These are phyloP conservation scores for Paraconiothyrium brasiliense DNA, from an alignment of 2,329 filamentous ascomycete genomes.

Conservation along the genomic window DNA sequence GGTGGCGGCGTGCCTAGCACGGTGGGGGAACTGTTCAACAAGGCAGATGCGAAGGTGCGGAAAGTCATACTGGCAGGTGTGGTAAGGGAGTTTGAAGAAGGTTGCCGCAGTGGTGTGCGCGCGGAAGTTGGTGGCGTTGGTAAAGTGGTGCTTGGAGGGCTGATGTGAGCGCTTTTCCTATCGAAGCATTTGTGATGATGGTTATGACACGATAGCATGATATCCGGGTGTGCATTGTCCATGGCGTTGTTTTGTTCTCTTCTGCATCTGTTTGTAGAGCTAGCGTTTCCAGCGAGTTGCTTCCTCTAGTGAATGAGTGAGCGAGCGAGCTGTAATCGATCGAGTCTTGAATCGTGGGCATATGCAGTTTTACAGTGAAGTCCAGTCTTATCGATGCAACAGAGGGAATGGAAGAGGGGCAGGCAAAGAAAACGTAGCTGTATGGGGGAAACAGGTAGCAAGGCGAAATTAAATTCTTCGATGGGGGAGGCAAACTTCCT, in stretches of 20 bases:
- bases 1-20: constrained; percentile 39
- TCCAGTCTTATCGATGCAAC: too few relatives aligned
- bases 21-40: constrained; percentile 86
- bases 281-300: not conserved
- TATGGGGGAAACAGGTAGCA: too few relatives aligned
- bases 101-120: constrained; percentile 77
- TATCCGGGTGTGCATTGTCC: constrained; percentile 14
- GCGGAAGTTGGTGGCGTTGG: constrained; percentile 85
- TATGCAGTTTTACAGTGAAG: too few relatives aligned
- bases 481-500: too few relatives aligned
- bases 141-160: constrained; percentile 86
- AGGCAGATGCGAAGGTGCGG: constrained; percentile 84
- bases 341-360: not conserved
- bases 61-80: constrained; percentile 90
- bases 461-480: too few relatives aligned
- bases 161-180: constrained; percentile 66
- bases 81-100: constrained; percentile 92
- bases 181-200: constrained; percentile 1
- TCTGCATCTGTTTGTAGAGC: not conserved
- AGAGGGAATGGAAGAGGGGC: too few relatives aligned
- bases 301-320: not conserved
- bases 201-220: constrained; percentile 20
- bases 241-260: not conserved
- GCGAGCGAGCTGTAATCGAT: not conserved
- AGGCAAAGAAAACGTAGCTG: too few relatives aligned